Evolutionary conservation across 1,284 basidiomycete species (phyloP).

Genomic region (Violaceomyces palustris): DNA sequence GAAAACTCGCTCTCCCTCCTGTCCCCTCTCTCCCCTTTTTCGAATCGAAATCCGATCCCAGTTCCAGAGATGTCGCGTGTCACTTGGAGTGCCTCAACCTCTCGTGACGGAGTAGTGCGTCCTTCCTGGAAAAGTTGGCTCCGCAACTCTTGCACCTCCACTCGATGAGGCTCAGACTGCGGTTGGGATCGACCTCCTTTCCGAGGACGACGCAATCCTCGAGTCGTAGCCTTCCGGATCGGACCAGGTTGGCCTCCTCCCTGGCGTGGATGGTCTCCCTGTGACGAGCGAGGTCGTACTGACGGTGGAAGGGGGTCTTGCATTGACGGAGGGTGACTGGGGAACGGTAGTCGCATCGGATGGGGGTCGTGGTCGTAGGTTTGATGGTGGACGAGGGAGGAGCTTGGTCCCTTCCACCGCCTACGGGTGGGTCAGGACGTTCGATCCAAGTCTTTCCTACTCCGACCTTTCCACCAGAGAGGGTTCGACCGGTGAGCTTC

Average conservation of each 20-base stretch:
- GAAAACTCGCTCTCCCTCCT: too few relatives aligned
- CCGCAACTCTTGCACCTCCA: slow-evolving; percentile 49
- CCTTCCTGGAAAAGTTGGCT: slow-evolving; percentile 38
- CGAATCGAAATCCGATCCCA: too few relatives aligned
- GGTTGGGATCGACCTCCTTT: slow-evolving; percentile 50
- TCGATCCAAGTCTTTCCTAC: too few relatives aligned
- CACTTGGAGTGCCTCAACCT: slow-evolving; percentile 33
- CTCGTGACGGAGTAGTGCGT: slow-evolving; percentile 48
- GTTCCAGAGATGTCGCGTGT: too few relatives aligned
- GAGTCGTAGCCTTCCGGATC: slow-evolving; percentile 35
- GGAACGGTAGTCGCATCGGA: slow-evolving; percentile 48
- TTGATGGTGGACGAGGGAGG: too few relatives aligned
- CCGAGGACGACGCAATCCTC: slow-evolving; percentile 48
- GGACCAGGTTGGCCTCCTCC: slow-evolving; percentile 44
- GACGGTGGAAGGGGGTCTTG: slow-evolving; percentile 49
- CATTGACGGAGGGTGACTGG: slow-evolving; percentile 40
- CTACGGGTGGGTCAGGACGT: too few relatives aligned
- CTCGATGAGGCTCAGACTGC: slow-evolving; percentile 44
- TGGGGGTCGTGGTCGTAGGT: too few relatives aligned
- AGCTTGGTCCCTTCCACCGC: too few relatives aligned
- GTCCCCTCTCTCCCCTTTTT: too few relatives aligned
- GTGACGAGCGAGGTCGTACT: slow-evolving; percentile 50
- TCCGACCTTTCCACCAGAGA: too few relatives aligned
- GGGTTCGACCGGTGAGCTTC: too few relatives aligned
- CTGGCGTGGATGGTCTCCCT: slow-evolving; percentile 49